phyloP scores from a whole-genome alignment of 2,329 filamentous ascomycete genomes.

The Tolypocladium guangdongense region DNA sequence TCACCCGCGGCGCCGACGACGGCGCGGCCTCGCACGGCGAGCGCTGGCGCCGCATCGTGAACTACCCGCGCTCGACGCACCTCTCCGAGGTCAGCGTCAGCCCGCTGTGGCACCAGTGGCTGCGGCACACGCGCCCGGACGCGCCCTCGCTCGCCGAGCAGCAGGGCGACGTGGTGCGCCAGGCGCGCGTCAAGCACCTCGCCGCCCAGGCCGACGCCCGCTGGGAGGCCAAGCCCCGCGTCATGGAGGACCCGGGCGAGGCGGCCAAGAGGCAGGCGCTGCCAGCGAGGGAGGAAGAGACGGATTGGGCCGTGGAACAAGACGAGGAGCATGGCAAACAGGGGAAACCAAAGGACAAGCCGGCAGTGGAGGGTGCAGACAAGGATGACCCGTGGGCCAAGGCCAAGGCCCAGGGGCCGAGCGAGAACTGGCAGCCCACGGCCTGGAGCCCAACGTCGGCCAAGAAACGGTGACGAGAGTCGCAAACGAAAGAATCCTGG shows the following conservation, averaged over 20 bases:
- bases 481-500: not conserved
- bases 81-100: conserved; percentile 44
- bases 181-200: conserved; percentile 40
- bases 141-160: conserved; percentile 50
- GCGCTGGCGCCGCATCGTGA: conserved; percentile 51
- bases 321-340: not conserved
- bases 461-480: conserved; percentile 15
- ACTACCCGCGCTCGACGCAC: conserved; percentile 44
- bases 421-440: conserved; percentile 58
- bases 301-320: not conserved
- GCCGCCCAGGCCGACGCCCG: conserved; percentile 52
- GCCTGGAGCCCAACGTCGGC: conserved; percentile 44
- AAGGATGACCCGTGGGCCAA: conserved; percentile 47
- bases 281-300: conserved; percentile 6
- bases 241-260: conserved; percentile 26
- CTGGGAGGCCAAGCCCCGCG: conserved; percentile 49
- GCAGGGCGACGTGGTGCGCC: conserved; percentile 38
- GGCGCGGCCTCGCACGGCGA: conserved; percentile 13
- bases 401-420: conserved; percentile 33
- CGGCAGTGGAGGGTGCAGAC: not conserved
- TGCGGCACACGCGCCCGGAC: conserved; percentile 45
- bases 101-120: conserved; percentile 59
- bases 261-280: conserved; percentile 2
- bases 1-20: conserved; percentile 24
- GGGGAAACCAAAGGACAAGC: not conserved